Conservation (phyloP, 2,329 filamentous ascomycete species). For the Neonectria ditissima region DNA sequence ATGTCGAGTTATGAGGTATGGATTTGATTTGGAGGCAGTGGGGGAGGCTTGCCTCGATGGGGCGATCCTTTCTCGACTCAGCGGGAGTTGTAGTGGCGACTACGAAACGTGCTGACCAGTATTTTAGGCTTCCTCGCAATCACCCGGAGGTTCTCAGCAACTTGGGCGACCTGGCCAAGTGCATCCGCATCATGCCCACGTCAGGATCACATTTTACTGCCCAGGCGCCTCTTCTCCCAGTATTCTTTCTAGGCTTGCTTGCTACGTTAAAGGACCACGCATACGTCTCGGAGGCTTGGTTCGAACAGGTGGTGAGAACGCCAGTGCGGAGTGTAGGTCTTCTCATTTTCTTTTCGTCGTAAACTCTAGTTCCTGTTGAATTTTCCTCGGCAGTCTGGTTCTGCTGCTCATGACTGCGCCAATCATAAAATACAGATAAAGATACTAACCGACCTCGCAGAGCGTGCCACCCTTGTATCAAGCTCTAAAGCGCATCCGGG, state of each 20-base stretch:
- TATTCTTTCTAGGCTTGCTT: constrained; percentile 55
- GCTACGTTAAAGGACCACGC: constrained; percentile 47
- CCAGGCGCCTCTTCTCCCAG: constrained; percentile 56
- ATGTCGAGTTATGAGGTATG: constrained; percentile 53
- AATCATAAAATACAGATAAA: constrained; percentile 37
- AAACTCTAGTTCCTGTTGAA: constrained; percentile 3
- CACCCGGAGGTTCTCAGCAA: constrained; percentile 50
- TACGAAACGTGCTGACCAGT: constrained; percentile 20
- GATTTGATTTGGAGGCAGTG: background rate
- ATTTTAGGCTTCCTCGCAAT: constrained; percentile 51
- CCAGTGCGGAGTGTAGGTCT: constrained; percentile 56
- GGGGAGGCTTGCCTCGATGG: background rate
- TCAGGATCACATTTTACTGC: constrained; percentile 56
- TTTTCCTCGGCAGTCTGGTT: constrained; percentile 38
- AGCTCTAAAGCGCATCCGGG: constrained; percentile 50
- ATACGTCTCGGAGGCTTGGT: constrained; percentile 50
- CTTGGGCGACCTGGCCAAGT: constrained; percentile 50
- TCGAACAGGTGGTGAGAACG: constrained; percentile 51
- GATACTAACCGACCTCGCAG: constrained; percentile 43
- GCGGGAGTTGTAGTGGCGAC: background rate
- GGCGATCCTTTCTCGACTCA: background rate
- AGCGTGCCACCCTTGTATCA: constrained; percentile 55
- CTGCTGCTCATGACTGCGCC: constrained; percentile 31
- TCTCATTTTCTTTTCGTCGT: constrained; percentile 18
- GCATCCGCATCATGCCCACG: constrained; percentile 56